Evolutionary conservation across 1,139 yeast genomes (phyloP).

Genomic region (Magnusiomyces sp.): DNA sequence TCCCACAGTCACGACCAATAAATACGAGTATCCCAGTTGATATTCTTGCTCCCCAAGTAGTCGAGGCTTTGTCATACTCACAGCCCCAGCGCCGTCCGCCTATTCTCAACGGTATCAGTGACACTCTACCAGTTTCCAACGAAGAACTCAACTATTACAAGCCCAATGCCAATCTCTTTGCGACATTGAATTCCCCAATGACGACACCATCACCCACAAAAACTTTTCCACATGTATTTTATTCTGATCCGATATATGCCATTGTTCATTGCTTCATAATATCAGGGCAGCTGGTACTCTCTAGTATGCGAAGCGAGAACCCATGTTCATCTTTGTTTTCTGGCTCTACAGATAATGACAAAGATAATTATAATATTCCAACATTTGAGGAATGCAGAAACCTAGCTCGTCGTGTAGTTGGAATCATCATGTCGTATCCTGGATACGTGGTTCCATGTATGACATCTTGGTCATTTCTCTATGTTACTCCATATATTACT

Average conservation of each 20-base stretch:
- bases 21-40: neutral
- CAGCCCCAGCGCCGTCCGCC: neutral
- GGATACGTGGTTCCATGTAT: neutral
- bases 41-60: neutral
- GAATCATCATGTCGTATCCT: neutral
- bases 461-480: constrained; percentile 1
- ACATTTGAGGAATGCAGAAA: neutral
- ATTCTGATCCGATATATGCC: constrained; percentile 2
- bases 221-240: constrained; percentile 6
- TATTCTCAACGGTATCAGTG: neutral
- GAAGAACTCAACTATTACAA: neutral
- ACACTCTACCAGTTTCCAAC: neutral
- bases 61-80: neutral
- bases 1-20: neutral
- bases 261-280: neutral
- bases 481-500: neutral
- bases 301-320: neutral
- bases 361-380: neutral
- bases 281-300: neutral
- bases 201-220: too few species aligned
- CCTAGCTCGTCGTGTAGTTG: constrained; percentile 1
- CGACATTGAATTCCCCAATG: neutral
- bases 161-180: neutral
- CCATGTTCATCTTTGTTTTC: neutral
- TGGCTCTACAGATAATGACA: neutral